Conservation (phyloP, 2,329 filamentous ascomycete species). For the Pseudocercospora fuligena region DNA sequence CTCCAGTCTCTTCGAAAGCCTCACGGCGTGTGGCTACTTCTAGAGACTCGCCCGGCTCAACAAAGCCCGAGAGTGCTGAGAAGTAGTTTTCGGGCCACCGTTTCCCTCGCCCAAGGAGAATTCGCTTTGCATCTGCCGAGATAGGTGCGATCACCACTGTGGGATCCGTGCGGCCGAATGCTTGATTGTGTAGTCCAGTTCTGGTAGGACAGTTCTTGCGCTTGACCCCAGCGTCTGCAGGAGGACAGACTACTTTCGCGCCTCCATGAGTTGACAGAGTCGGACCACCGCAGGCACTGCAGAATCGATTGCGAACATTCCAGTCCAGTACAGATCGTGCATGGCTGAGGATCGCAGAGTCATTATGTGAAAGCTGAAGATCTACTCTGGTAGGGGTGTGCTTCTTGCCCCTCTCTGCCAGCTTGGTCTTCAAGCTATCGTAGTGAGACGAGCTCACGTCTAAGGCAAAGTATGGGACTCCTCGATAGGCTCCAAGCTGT, state of each 20-base stretch:
- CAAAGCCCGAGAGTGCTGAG: slow-evolving; percentile 62
- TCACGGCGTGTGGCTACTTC: slow-evolving; percentile 84
- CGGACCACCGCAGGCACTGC: slow-evolving; percentile 28
- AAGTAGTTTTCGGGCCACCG: slow-evolving; percentile 34
- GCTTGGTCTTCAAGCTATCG: slow-evolving; percentile 22
- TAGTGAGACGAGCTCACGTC: slow-evolving; percentile 28
- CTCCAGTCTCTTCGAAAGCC: slow-evolving; percentile 85
- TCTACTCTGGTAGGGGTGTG: slow-evolving; percentile 28
- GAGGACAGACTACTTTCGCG: slow-evolving; percentile 32
- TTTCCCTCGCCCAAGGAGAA: slow-evolving; percentile 30
- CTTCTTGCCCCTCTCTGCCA: slow-evolving; percentile 21
- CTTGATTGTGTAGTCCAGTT: slow-evolving; percentile 32
- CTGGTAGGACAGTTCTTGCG: slow-evolving; percentile 25
- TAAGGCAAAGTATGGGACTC: slow-evolving; percentile 30
- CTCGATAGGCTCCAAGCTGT: slow-evolving; percentile 26
- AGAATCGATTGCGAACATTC: slow-evolving; percentile 29
- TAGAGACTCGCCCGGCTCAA: slow-evolving; percentile 82
- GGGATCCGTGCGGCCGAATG: slow-evolving; percentile 31
- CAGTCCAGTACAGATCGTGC: slow-evolving; percentile 30
- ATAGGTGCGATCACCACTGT: slow-evolving; percentile 32
- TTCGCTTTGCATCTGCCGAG: slow-evolving; percentile 28
- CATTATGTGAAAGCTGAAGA: slow-evolving; percentile 25
- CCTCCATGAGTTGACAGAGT: slow-evolving; percentile 31
- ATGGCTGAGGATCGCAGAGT: slow-evolving; percentile 31
- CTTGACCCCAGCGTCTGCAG: slow-evolving; percentile 27